Evolutionary conservation across 176 grass and related monocot species (phyloP).

Genomic region (Rhipidocladum racemiflorum): DNA sequence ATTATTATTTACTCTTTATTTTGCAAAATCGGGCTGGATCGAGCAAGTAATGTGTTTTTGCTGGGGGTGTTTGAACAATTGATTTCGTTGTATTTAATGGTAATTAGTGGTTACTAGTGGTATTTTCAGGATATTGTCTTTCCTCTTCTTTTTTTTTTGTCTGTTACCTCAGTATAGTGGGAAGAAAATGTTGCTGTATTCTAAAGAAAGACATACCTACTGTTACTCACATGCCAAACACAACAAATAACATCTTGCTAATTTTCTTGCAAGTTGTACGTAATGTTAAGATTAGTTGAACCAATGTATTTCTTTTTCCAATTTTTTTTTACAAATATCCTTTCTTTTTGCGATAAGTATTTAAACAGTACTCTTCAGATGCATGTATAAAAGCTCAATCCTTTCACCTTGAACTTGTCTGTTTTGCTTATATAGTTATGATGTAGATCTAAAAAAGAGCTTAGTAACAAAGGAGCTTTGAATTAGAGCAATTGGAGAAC

Average conservation of each 20-base stretch:
- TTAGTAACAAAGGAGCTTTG: neutral
- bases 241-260: neutral
- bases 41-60: neutral
- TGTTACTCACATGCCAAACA: neutral
- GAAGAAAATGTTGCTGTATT: conserved; percentile 9
- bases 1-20: neutral
- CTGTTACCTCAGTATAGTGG: neutral
- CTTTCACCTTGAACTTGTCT: conserved; percentile 18
- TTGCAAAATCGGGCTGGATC: neutral
- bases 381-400: neutral
- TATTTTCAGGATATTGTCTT: neutral
- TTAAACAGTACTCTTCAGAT: neutral
- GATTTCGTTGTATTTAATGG: neutral
- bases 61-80: neutral
- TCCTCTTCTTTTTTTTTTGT: neutral
- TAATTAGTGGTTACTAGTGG: neutral
- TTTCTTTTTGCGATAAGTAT: neutral
- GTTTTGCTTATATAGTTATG: neutral
- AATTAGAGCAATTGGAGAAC: neutral
- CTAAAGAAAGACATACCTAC: conserved; percentile 3
- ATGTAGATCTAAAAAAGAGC: neutral
- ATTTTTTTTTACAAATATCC: neutral
- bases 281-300: neutral
- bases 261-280: conserved; percentile 9
- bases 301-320: neutral